Base-by-base conservation (phyloP, 495 filamentous ascomycete genomes). In the Aspergillus taichungensis region DNA sequence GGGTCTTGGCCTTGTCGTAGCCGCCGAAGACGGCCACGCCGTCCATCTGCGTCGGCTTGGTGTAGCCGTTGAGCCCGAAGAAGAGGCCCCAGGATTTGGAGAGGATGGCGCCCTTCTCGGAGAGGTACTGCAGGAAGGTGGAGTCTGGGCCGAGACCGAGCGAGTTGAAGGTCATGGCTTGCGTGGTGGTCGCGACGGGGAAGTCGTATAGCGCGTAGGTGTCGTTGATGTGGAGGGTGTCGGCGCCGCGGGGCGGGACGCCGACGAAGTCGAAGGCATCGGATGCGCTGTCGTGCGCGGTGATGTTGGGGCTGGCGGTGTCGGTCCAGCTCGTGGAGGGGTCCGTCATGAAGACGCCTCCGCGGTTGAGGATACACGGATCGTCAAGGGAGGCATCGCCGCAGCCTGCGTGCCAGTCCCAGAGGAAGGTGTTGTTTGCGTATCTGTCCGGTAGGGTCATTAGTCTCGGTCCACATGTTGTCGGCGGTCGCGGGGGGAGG, bases 21-120 rank as follows among this genome's bases (percentile, higher is more conserved):
- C 68, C 71, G 6, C 71, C 71, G 8, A 74, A 54, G 8, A 73
- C 63, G 9, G 70, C 33, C 6, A 36, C 53, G 1, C 71, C 71
- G 43, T 75, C 63, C 36, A 63, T 56, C 47, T 56, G 52, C 1
- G 35, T 41, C 5, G 38, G 14, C 1, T 35, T 14, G 9, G 54
- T 52, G 27, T 57, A 59, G 37, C 69, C 66, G 38, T 56, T 59
- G n/a, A 58, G 60, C 6, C 71, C 71, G 57, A 57, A 69, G 51
- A 68, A 73, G 13, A 65, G 46, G 3, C 61, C 62, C 62, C 57
- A 73, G 8, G 62, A 60, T 4, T 56, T 49, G 0, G 66, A 69
- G 3, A 57, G 46, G 34, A 74, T 71, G n/a, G 54, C 45, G 5
- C 61, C 59, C 12, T 55, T 48, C 13, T 51, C 42, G 14, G 51